Percentiles rank a stretch among this genome's conserved stretches.
These are phyloP conservation scores for Chaetoscypha palmicola DNA, from an alignment of 2,329 filamentous ascomycete species.

Conservation along the genomic window DNA sequence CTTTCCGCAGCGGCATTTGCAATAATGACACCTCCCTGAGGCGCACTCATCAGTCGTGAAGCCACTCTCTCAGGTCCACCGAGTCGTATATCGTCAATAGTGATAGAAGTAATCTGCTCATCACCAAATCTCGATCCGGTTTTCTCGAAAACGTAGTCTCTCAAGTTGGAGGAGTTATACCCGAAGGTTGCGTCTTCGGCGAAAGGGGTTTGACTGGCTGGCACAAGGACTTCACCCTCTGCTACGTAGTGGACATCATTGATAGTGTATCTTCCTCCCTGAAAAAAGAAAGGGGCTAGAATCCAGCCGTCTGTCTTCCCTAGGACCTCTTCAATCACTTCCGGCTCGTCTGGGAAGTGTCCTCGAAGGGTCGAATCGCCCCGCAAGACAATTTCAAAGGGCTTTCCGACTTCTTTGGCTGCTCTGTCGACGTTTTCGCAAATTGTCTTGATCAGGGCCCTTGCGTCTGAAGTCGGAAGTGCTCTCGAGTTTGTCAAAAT, in stretches of 20 bases:
- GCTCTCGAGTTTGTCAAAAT: slow-evolving; percentile 54
- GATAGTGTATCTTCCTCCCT: slow-evolving; percentile 52
- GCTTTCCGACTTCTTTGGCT: slow-evolving; percentile 32
- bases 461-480: slow-evolving; percentile 41
- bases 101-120: slow-evolving; percentile 30
- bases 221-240: slow-evolving; percentile 42
- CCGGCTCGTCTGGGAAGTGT: slow-evolving; percentile 49
- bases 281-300: slow-evolving; percentile 51
- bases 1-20: slow-evolving; percentile 47
- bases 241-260: slow-evolving; percentile 52
- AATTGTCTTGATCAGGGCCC: slow-evolving; percentile 40
- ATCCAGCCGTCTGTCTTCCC: slow-evolving; percentile 46
- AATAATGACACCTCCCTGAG: slow-evolving; percentile 37
- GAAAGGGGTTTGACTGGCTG: slow-evolving; percentile 48
- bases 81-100: slow-evolving; percentile 40
- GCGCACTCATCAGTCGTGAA: slow-evolving; percentile 33
- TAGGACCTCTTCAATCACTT: slow-evolving; percentile 43
- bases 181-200: slow-evolving; percentile 52
- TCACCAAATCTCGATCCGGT: slow-evolving; percentile 33
- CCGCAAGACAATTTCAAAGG: slow-evolving; percentile 49
- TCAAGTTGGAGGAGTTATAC: slow-evolving; percentile 45
- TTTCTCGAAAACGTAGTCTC: slow-evolving; percentile 49
- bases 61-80: slow-evolving; percentile 36
- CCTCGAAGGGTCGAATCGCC: slow-evolving; percentile 51
- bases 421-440: slow-evolving; percentile 43